Percentiles rank a stretch among this genome's conserved stretches.
Evolutionary conservation across 2,329 filamentous ascomycete species (phyloP).

Genomic region (Chaetomium olivaceum): DNA sequence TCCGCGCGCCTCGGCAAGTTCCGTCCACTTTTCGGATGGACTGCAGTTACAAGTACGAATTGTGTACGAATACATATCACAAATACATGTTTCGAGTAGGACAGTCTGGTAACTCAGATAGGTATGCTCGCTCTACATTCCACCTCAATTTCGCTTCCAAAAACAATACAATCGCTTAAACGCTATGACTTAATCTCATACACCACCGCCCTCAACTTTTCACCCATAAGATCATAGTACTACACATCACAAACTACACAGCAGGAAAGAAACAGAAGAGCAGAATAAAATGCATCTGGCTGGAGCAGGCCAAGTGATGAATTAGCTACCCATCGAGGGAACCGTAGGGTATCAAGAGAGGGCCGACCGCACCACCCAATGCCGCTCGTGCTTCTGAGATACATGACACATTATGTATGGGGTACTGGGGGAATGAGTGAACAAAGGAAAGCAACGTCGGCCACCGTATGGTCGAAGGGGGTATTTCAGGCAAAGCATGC

Average conservation of each 20-base stretch:
- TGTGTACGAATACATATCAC: background rate
- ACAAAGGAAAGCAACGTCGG: slow-evolving; percentile 17
- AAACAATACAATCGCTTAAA: background rate
- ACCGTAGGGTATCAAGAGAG: background rate
- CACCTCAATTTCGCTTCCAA: background rate
- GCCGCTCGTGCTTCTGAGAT: slow-evolving; percentile 20
- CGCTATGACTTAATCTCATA: background rate
- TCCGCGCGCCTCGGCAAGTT: slow-evolving; percentile 28
- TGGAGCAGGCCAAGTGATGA: background rate
- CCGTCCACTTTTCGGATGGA: slow-evolving; percentile 8
- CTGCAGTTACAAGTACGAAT: too few species aligned
- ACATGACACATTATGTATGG: slow-evolving; percentile 23
- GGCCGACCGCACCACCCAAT: background rate
- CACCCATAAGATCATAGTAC: background rate
- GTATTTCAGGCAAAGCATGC: slow-evolving; percentile 19
- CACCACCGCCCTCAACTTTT: background rate
- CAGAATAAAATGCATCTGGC: background rate
- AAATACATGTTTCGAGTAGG: background rate
- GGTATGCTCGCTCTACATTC: background rate
- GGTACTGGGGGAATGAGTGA: background rate
- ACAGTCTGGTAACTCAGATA: background rate
- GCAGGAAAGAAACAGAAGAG: background rate
- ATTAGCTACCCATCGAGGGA: slow-evolving; percentile 1
- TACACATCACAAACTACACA: slow-evolving; percentile 9
- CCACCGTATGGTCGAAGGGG: slow-evolving; percentile 8